Evolutionary conservation across 306 rosid species (phyloP), one percentile per base, ranked within the genome.

Genomic region (Prinsepia uniflora): DNA sequence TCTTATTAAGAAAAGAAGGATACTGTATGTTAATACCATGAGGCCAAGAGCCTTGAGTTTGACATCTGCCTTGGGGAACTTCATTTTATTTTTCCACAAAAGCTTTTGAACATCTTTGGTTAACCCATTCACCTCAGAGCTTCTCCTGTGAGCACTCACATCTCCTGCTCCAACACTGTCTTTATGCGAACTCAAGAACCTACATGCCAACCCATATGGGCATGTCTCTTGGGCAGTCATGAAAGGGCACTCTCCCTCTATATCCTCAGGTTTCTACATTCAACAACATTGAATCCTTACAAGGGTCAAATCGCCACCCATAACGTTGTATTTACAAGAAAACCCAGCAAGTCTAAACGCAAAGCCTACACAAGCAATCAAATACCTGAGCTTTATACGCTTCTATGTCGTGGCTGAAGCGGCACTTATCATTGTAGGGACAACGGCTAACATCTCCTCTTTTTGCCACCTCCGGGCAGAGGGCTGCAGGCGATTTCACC

Each of bases 201-300:
- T 85, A 81, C 98, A 94, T 0, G 89, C 82, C 75, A 90, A 67
- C 0, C 97, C 96, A 76, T 83, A 94, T 43, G 96, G 97, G 67
- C 98, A 94, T 18, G 76, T 63, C 17, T 79, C 92, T 44, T 85
- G 68, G 13, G 70, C 75, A 63, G 65, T 74, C 24, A 76, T 41
- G 76, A 94, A 90, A 42, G 97, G 98, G 59, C 98, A 94, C 8
- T 90, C 85, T 20, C 97, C 97, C 67, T 86, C 95, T 15, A 94
- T 71, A 78, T 94, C 97, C 75, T 73, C 86, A 0, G 87, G 87
- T 83, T 87, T 94, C 97, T 94, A 88, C 80, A 73, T 6, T 76
- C 48, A 47, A 58, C 72, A 66, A 66, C 55, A 44, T 36, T 67
- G 6, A 59, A 65, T 63, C 22, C 8, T 13, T 54, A 56, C 20